Base-by-base conservation (phyloP, 164 flowering plant species). In the Litsea cubeba region DNA sequence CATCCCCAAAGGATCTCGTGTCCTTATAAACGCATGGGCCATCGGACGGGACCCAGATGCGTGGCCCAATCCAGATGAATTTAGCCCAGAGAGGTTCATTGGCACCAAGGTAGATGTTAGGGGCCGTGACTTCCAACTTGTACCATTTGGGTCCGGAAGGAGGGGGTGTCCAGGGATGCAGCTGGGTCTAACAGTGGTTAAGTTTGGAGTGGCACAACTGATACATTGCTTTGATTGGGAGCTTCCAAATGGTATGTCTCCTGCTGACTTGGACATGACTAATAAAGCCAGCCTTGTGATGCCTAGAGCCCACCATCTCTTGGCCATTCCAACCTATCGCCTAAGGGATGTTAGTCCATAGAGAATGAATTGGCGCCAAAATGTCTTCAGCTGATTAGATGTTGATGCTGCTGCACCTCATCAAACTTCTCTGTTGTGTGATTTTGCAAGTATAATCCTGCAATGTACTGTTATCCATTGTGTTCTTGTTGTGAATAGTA, bases 21-120 rank as follows among this genome's bases (percentile, higher is more conserved):
- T 82, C 51, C 12, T 82, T 1, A 28, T 77, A n/a, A 82, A 82
- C 46, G 77, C 68, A 24, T 80, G 83, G 81, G 69, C 78, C 0
- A 79, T 79, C 18, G 79, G 72, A 35, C 64, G 84, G 24, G 84
- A 79, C 72, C 75, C 82, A 0, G 28, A 51, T 4, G 72, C 69
- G 1, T 82, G 84, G 84, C 54, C 76, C 3, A 11, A 62, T 8
- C 71, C 76, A 3, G 69, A 72, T 20, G 30, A 77, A 12, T 77
- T 77, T 69, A 24, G 7, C 14, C 79, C 79, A 5, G 79, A 77
- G 66, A 77, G 79, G 49, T 77, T 77, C 40, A 23, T 7, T 4
- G 75, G 60, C 20, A 1, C 46, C 1, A 28, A 35, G 24, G 57
- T 76, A 30, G 75, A 76, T n/a, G 46, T 72, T 14, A 28, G 20